These are phyloP conservation scores for Trichoderma atrobrunneum DNA, from an alignment of 2,329 filamentous ascomycete species.

Conservation along the genomic window DNA sequence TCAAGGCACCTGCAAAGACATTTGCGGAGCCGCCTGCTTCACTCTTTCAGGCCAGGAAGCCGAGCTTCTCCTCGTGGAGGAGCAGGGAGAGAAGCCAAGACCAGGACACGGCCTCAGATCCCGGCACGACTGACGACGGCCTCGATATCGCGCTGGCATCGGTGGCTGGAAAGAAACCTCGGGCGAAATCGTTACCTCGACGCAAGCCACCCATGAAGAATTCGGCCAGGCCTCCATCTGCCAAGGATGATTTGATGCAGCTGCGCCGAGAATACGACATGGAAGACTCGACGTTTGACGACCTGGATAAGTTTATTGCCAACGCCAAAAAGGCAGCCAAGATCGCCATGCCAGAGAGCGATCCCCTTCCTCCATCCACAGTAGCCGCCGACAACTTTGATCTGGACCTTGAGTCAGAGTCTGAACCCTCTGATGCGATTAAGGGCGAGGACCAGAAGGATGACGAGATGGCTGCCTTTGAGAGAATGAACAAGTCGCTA, in stretches of 20 bases:
- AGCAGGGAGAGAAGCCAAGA: conserved; percentile 27
- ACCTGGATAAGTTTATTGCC: conserved; percentile 51
- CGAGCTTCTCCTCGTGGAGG: conserved; percentile 26
- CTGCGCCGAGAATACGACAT: conserved; percentile 53
- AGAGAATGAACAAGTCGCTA: conserved; percentile 53
- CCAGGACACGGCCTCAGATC: conserved; percentile 34
- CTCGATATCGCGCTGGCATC: conserved; percentile 25
- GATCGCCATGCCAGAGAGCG: conserved; percentile 26
- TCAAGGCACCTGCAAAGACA: conserved; percentile 22
- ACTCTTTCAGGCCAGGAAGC: conserved; percentile 27
- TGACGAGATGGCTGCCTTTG: conserved; percentile 44
- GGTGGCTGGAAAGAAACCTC: conserved; percentile 28
- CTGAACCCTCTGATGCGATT: conserved; percentile 7
- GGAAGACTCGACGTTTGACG: conserved; percentile 59
- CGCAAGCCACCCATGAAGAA: conserved; percentile 49
- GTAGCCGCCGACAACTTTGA: conserved; percentile 27
- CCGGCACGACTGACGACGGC: conserved; percentile 28
- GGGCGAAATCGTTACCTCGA: conserved; percentile 42
- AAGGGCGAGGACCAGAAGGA: conserved; percentile 22
- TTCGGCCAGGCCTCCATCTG: conserved; percentile 52
- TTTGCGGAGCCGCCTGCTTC: conserved; percentile 20
- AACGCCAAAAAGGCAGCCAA: conserved; percentile 33
- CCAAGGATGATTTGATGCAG: conserved; percentile 54
- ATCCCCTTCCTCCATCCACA: conserved; percentile 26
- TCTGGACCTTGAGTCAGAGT: conserved; percentile 23